These are phyloP conservation scores for Saussurea involucrata DNA, from an alignment of 129 eudicot genomes.

Conservation along the genomic window DNA sequence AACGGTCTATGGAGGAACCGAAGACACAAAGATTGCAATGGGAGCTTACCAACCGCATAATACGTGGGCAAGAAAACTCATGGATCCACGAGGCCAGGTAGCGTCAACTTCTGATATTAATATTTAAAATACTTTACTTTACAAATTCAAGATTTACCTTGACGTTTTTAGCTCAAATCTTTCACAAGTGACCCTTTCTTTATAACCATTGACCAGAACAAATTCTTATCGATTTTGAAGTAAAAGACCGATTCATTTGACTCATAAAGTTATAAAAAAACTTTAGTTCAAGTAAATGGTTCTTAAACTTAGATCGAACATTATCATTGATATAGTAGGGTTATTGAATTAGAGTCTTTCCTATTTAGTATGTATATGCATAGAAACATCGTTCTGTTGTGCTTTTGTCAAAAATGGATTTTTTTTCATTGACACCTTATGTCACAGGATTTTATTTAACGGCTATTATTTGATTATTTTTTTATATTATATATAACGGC, in stretches of 20 bases:
- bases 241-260: not conserved
- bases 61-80: slow-evolving; percentile 67
- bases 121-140: not conserved
- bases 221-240: not conserved
- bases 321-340: not conserved
- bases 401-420: no score
- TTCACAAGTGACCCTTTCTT: not conserved
- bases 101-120: no score
- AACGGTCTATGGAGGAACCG: slow-evolving; percentile 86
- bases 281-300: no score
- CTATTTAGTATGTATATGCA: not conserved
- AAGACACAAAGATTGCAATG: slow-evolving; percentile 98
- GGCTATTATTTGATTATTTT: no score
- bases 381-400: not conserved
- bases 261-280: not conserved
- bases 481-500: no score
- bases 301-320: no score
- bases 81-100: slow-evolving; percentile 80
- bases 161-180: not conserved
- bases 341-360: not conserved
- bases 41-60: slow-evolving; percentile 94
- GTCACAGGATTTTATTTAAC: no score
- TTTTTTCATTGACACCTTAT: no score
- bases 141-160: not conserved
- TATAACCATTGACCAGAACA: not conserved